Base-by-base conservation (phyloP, 805 yeast genomes). In the Nematodospora valgi region DNA sequence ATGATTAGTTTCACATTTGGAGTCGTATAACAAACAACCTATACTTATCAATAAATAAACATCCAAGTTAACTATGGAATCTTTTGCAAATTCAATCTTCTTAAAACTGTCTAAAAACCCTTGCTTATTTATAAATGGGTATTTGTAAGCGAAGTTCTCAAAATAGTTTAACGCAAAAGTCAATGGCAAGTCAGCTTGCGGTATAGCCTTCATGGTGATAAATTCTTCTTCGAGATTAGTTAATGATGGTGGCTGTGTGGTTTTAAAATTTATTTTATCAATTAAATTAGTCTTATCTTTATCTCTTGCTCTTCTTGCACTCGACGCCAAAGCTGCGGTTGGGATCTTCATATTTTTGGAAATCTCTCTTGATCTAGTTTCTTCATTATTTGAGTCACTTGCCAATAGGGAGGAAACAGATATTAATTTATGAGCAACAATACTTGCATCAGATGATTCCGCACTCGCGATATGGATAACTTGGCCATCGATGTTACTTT, bases 21-120 rank as follows among this genome's bases (percentile, higher is more conserved):
- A 45, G 41, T 64, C 71, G 38, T 55, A 51, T 5, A 65, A 45
- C 26, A 63, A 45, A 40, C 70, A 61, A 7, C 71, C 71, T 16
- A 63, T 59, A 35, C 65, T 54, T 54, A 67, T 45, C 24, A 66
- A 46, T 35, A 67, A 40, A 46, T 64, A 67, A 13, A 60, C 46
- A 40, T 65, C 69, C 39, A 65, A 46, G 40, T 55, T 56, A 14
- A 67, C 56, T 29, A 67, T 61, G 4, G 62, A 48, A 39, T 66
- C 72, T 25, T 49, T 48, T 12, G 41, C 33, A 37, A 66, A 66
- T 30, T 61, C 54, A 17, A 62, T 46, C n/a, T 43, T 42, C 4
- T 41, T 39, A 33, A 65, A 45, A 17, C 43, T 46, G n/a, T 37
- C 37, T 28, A 57, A 18, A 24, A 59, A 49, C 19, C 25, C 35